These are phyloP conservation scores for Starmera stellimalicola DNA, from an alignment of 1,139 yeast species.

Conservation along the genomic window DNA sequence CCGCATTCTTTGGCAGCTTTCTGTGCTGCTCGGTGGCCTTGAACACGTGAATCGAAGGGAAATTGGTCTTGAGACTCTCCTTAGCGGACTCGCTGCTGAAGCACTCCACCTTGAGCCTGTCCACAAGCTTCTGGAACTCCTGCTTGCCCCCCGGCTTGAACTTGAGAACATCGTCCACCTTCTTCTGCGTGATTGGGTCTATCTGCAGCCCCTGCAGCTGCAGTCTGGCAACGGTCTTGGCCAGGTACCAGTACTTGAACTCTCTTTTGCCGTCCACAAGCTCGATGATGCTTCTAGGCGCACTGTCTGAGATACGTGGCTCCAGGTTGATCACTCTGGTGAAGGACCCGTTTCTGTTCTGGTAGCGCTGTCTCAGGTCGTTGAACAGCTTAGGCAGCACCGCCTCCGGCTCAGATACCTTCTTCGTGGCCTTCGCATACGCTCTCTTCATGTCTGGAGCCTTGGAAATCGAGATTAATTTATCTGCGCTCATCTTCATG, in stretches of 20 bases:
- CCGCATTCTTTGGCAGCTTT: too few species aligned
- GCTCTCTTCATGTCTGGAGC: conserved; percentile 21
- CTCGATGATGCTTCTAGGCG: conserved; percentile 85
- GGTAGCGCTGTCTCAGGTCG: conserved; percentile 57
- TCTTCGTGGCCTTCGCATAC: conserved; percentile 20
- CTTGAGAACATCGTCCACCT: conserved; percentile 42
- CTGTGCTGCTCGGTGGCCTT: neutral
- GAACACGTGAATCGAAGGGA: neutral
- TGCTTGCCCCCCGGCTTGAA: conserved; percentile 41
- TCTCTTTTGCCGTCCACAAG: conserved; percentile 75
- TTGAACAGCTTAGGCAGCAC: conserved; percentile 53
- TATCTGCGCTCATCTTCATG: conserved; percentile 24
- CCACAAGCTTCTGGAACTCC: conserved; percentile 54
- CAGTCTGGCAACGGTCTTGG: conserved; percentile 72
- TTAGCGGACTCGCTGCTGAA: conserved; percentile 26
- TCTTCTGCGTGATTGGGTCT: conserved; percentile 50
- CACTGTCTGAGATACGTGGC: conserved; percentile 83
- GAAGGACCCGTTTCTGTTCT: conserved; percentile 64
- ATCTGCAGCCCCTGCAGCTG: conserved; percentile 56
- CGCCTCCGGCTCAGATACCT: conserved; percentile 32
- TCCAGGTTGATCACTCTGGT: conserved; percentile 80
- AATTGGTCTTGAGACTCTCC: conserved; percentile 7
- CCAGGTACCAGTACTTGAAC: conserved; percentile 67
- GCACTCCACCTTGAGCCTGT: conserved; percentile 50
- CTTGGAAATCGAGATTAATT: conserved; percentile 20